These are phyloP conservation scores for Lagerstroemia fauriei DNA, from an alignment of 441 rosid species.

Conservation along the genomic window DNA sequence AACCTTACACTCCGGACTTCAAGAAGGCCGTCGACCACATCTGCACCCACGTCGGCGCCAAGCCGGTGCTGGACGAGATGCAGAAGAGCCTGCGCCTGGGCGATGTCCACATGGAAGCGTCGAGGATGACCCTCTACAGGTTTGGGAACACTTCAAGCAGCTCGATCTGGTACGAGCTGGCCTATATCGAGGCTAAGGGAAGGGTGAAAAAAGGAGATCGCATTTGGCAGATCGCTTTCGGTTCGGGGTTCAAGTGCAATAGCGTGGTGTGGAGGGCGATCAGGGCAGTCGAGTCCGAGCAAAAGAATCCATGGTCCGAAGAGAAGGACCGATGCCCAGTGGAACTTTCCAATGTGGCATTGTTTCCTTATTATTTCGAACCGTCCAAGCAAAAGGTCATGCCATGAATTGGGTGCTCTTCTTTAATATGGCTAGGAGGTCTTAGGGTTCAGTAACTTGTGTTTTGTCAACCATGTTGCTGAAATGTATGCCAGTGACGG, in stretches of 20 bases:
- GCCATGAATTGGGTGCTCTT: neutral
- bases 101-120: slow-evolving; percentile 34
- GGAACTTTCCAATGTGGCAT: slow-evolving; percentile 10
- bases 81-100: slow-evolving; percentile 27
- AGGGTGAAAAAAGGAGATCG: slow-evolving; percentile 24
- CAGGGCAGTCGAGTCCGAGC: slow-evolving; percentile 12
- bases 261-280: slow-evolving; percentile 33
- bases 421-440: neutral
- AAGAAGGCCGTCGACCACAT: slow-evolving; percentile 32
- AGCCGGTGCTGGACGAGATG: slow-evolving; percentile 32
- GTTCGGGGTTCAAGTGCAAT: slow-evolving; percentile 38
- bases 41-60: slow-evolving; percentile 32
- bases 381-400: neutral
- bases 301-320: slow-evolving; percentile 29
- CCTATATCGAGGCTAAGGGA: slow-evolving; percentile 34
- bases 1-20: slow-evolving; percentile 30
- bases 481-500: too few species aligned
- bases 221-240: slow-evolving; percentile 35
- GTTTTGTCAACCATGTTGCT: too few species aligned
- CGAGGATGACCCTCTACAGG: slow-evolving; percentile 33
- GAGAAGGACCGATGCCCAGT: slow-evolving; percentile 26
- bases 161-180: slow-evolving; percentile 33
- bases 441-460: too few species aligned
- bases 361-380: slow-evolving; percentile 1
- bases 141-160: slow-evolving; percentile 36